Conservation (phyloP, 2,329 filamentous ascomycete genomes). For the Coniella lustricola region DNA sequence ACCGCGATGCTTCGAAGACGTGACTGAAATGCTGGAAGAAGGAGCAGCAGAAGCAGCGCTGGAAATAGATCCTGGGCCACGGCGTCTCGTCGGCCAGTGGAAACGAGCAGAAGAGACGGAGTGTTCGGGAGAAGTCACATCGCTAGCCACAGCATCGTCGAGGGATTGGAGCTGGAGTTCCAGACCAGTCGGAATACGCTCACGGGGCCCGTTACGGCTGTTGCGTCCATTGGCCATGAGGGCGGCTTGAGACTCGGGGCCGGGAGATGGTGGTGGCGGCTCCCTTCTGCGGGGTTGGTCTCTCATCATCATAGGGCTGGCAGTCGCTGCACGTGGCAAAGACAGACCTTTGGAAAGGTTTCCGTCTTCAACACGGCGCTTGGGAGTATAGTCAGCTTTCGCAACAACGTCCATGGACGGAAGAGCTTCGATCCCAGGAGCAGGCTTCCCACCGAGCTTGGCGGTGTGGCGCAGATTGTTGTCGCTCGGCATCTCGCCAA, state of each 20-base stretch:
- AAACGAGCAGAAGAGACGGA: conserved; percentile 49
- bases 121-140: conserved; percentile 50
- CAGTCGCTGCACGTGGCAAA: conserved; percentile 59
- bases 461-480: conserved; percentile 25
- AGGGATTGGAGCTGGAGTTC: conserved; percentile 57
- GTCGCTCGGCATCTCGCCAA: conserved; percentile 56
- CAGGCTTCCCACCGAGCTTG: conserved; percentile 14
- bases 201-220: conserved; percentile 64
- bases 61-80: conserved; percentile 47
- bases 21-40: conserved; percentile 33
- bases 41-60: conserved; percentile 48
- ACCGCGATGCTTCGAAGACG: conserved; percentile 45
- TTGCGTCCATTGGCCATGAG: conserved; percentile 53
- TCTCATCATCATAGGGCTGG: conserved; percentile 58
- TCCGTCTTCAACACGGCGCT: conserved; percentile 34
- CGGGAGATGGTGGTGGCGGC: conserved; percentile 60
- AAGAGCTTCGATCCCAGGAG: conserved; percentile 8
- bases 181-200: conserved; percentile 67
- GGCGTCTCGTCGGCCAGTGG: conserved; percentile 48
- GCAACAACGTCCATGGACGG: conserved; percentile 17
- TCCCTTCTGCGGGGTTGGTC: conserved; percentile 39
- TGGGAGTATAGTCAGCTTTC: conserved; percentile 28
- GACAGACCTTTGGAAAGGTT: conserved; percentile 37
- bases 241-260: conserved; percentile 54
- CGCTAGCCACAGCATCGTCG: conserved; percentile 42